Evolutionary conservation across 1,284 basidiomycete species (phyloP).

Genomic region (Rhizopogon parksii): DNA sequence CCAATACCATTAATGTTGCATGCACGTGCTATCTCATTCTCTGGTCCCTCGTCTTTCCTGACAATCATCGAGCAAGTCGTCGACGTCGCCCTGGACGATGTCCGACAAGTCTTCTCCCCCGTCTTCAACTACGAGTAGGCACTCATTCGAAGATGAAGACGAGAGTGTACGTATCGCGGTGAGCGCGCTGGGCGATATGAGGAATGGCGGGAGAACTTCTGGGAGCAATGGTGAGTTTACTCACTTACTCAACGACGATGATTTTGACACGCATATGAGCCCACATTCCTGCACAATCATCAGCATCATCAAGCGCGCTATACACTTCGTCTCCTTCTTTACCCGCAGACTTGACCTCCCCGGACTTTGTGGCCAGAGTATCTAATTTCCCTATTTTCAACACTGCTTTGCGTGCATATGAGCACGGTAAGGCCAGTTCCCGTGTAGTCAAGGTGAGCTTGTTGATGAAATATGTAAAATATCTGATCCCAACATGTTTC

Average conservation of each 20-base stretch:
- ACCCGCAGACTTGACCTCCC: conserved; percentile 12
- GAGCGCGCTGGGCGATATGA: conserved; percentile 34
- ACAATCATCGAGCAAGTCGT: neutral
- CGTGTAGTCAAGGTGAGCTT: conserved; percentile 41
- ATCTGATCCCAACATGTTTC: neutral
- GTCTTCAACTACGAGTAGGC: conserved; percentile 8
- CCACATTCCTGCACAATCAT: conserved; percentile 2
- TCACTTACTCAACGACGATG: neutral
- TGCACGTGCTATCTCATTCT: conserved; percentile 1
- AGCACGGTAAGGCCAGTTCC: conserved; percentile 43
- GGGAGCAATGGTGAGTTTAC: conserved; percentile 8
- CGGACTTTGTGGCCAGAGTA: conserved; percentile 38
- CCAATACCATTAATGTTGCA: conserved; percentile 6
- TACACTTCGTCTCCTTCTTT: conserved; percentile 14
- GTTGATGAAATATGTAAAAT: neutral
- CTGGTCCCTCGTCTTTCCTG: neutral
- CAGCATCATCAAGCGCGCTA: conserved; percentile 2
- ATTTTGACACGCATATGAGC: neutral
- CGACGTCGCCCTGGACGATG: conserved; percentile 11
- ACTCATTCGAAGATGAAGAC: conserved; percentile 25
- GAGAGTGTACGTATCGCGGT: conserved; percentile 37
- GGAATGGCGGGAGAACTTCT: conserved; percentile 14
- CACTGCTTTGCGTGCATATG: conserved; percentile 43
- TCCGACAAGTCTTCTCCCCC: conserved; percentile 10
- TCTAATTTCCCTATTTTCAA: conserved; percentile 40